Evolutionary conservation across 2,329 filamentous ascomycete species (phyloP), one percentile per base, ranked within the genome.

Genomic region (Pseudogymnoascus sp.): DNA sequence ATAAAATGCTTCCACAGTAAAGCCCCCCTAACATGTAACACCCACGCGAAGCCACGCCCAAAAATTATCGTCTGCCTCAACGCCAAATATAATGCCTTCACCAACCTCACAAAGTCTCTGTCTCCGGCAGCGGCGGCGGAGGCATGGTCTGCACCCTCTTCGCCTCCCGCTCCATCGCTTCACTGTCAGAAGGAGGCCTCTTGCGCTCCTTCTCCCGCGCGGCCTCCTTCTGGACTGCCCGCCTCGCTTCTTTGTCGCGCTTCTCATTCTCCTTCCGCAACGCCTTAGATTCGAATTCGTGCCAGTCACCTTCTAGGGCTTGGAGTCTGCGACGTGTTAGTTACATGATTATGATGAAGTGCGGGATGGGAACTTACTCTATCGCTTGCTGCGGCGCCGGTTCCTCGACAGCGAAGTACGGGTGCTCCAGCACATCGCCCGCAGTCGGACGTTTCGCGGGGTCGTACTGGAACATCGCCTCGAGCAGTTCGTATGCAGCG

Each of bases 231-330:
- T 71, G 68, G 4, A 68, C 67, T 62, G 66, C 62, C 37, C 70
- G 66, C n/a, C 70, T 66, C 11, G 70, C 70, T 60, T 74, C 73
- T 67, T 73, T 73, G 65, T 87, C 84, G 63, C 77, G 76, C 62
- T 84, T 84, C 74, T 94, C 91, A 69, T 92, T 93, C 74, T 97
- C 92, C 69, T 94, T 94, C 33, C 94, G 83, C 25, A 96, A 80
- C 14, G 92, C 92, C 77, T 99, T 99, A 63, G 91, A 96, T 77
- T 99, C 94, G 71, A 97, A 96, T 73, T 99, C 94, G 73, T 99
- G 94, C 94, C 94, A 99, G 70, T 99, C 94, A 21, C 94, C 94
- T 69, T 94, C 85, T 31, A 99, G 82, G 59, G 87, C 80, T 65
- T 88, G 86, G 60, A 99, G 82, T 71, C 89, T 64, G 38, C 35